phyloP scores from a whole-genome alignment of 192 early-diverging fungal genomes.

The Diversispora eburnea region DNA sequence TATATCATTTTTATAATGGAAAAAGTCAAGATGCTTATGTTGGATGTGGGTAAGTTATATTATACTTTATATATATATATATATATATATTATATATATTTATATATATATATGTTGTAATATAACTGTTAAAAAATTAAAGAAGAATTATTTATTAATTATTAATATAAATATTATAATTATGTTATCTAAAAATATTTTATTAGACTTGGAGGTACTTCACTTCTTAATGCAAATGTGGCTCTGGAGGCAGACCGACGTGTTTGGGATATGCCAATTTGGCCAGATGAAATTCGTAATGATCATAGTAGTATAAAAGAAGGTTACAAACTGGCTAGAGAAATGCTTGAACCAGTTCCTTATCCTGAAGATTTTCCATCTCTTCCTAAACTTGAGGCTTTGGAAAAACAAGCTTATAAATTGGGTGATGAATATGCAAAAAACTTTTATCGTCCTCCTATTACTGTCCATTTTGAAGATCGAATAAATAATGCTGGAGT shows the following conservation, averaged over 20 bases:
- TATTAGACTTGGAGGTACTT: constrained; percentile 46
- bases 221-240: constrained; percentile 45
- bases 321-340: constrained; percentile 34
- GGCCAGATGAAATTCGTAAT: constrained; percentile 41
- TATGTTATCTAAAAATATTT: not conserved
- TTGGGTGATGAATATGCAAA: constrained; percentile 33
- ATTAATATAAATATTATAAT: too few relatives aligned
- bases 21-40: constrained; percentile 41
- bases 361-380: constrained; percentile 42
- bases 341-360: constrained; percentile 39
- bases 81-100: too few relatives aligned
- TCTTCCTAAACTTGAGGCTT: constrained; percentile 38
- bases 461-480: constrained; percentile 42
- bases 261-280: constrained; percentile 33
- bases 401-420: constrained; percentile 36
- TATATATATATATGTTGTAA: too few relatives aligned
- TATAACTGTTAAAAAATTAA: too few relatives aligned
- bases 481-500: constrained; percentile 44
- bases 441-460: constrained; percentile 39
- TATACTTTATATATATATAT: too few relatives aligned
- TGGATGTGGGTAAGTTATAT: constrained; percentile 38
- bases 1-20: constrained; percentile 41
- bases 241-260: constrained; percentile 41
- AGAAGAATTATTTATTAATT: too few relatives aligned
- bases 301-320: constrained; percentile 24